Percentiles rank a stretch among this genome's conserved stretches.
phyloP scores from a whole-genome alignment of 352 stramenopile genomes.

The Pythium periplocum region DNA sequence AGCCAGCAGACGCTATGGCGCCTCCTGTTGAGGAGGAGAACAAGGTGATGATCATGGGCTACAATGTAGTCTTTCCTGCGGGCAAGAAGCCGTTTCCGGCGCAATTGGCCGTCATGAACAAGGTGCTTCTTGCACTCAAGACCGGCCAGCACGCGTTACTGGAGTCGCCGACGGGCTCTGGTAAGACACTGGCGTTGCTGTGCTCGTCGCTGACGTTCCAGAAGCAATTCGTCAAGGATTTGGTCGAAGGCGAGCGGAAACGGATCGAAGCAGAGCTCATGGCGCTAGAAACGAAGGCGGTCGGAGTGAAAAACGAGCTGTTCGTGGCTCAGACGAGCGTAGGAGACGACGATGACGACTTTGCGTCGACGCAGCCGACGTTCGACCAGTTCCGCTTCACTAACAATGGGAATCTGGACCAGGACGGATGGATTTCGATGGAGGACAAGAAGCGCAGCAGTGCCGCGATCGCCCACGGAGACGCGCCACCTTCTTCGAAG shows the following conservation, averaged over 20 bases:
- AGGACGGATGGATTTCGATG: slow-evolving; percentile 41
- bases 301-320: neutral
- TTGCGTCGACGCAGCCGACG: slow-evolving; percentile 29
- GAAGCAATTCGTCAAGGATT: slow-evolving; percentile 38
- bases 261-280: slow-evolving; percentile 4
- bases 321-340: neutral
- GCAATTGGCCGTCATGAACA: slow-evolving; percentile 86
- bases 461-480: neutral
- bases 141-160: slow-evolving; percentile 75
- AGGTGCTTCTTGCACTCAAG: slow-evolving; percentile 77
- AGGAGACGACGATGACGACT: slow-evolving; percentile 33
- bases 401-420: slow-evolving; percentile 7
- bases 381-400: slow-evolving; percentile 37
- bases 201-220: slow-evolving; percentile 84
- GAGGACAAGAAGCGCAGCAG: slow-evolving; percentile 28
- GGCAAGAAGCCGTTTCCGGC: slow-evolving; percentile 82
- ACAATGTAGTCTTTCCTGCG: slow-evolving; percentile 68
- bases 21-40: slow-evolving; percentile 1
- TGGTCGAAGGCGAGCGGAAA: slow-evolving; percentile 22
- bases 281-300: neutral
- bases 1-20: too few relatives aligned
- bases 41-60: slow-evolving; percentile 76
- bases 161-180: slow-evolving; percentile 78
- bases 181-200: slow-evolving; percentile 82
- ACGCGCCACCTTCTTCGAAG: slow-evolving; percentile 13